Evolutionary conservation across 225 moss, liverwort and hornwort species (phyloP).

Genomic region (Rhytidiadelphus loreus): DNA sequence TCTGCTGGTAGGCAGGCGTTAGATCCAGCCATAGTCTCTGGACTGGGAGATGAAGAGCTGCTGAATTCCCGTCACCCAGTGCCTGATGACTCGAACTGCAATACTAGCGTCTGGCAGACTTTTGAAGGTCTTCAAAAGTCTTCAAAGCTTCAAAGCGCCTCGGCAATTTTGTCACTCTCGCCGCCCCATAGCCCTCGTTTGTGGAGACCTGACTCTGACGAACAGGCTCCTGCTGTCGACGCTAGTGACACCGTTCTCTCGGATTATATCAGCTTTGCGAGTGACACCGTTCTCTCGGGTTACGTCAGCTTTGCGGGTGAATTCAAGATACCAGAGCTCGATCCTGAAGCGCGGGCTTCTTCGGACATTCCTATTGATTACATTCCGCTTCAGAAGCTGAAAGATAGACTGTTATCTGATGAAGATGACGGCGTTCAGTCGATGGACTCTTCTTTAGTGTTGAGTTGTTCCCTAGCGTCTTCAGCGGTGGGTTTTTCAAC

Average conservation of each 20-base stretch:
- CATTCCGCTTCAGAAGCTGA: constrained; percentile 27
- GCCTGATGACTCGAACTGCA: not conserved
- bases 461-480: constrained; percentile 1
- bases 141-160: constrained; percentile 12
- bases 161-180: constrained; percentile 29
- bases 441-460: constrained; percentile 11
- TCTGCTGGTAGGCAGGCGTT: not conserved
- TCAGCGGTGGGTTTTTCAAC: not conserved
- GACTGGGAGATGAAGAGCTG: not conserved
- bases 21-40: not conserved
- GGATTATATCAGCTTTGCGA: constrained; percentile 8
- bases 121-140: constrained; percentile 14
- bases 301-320: constrained; percentile 16
- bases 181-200: constrained; percentile 35
- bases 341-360: constrained; percentile 1
- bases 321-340: constrained; percentile 9
- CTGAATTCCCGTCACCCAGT: not conserved
- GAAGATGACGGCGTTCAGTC: constrained; percentile 9
- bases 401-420: constrained; percentile 8
- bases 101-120: constrained; percentile 7
- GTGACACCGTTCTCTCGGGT: constrained; percentile 2
- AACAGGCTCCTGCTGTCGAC: constrained; percentile 2
- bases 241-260: constrained; percentile 5
- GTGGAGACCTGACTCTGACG: constrained; percentile 8
- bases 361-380: constrained; percentile 23